Conservation (phyloP, 768 basidiomycete genomes). For the Nidula microcarpa region DNA sequence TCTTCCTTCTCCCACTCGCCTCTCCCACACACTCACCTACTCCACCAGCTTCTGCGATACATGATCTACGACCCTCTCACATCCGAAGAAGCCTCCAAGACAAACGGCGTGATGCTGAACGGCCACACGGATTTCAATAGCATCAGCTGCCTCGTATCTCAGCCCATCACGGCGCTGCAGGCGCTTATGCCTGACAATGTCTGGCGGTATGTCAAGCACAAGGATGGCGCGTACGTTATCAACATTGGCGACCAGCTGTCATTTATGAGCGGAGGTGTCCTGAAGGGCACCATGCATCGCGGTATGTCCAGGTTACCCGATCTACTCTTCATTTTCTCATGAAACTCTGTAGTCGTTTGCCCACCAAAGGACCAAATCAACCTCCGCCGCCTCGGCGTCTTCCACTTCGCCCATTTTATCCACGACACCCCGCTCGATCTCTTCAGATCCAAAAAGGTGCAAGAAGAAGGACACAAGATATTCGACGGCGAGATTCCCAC, state of each 20-base stretch:
- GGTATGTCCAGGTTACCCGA: constrained; percentile 9
- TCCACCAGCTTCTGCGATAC: constrained; percentile 21
- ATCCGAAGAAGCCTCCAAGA: constrained; percentile 19
- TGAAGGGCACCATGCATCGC: constrained; percentile 32
- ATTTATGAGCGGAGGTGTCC: constrained; percentile 28
- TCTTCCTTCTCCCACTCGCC: background rate
- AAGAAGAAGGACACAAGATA: constrained; percentile 20
- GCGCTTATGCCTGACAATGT: constrained; percentile 30
- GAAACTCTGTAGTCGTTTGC: constrained; percentile 17
- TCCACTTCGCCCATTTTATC: constrained; percentile 30
- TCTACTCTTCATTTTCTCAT: background rate
- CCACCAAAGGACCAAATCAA: constrained; percentile 24
- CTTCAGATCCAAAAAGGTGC: constrained; percentile 25
- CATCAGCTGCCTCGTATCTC: constrained; percentile 26
- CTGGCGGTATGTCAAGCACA: constrained; percentile 31
- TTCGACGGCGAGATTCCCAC: constrained; percentile 25
- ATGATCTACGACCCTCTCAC: constrained; percentile 33
- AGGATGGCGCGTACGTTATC: constrained; percentile 26
- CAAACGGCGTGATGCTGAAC: constrained; percentile 31
- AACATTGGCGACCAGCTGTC: constrained; percentile 31
- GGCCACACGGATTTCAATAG: constrained; percentile 31
- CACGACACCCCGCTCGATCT: constrained; percentile 19
- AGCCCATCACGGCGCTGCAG: constrained; percentile 28
- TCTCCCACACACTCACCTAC: background rate
- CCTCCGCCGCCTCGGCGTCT: constrained; percentile 26